phyloP scores from a whole-genome alignment of 2,329 filamentous ascomycete genomes.

The Akanthomyces uredinophilus region DNA sequence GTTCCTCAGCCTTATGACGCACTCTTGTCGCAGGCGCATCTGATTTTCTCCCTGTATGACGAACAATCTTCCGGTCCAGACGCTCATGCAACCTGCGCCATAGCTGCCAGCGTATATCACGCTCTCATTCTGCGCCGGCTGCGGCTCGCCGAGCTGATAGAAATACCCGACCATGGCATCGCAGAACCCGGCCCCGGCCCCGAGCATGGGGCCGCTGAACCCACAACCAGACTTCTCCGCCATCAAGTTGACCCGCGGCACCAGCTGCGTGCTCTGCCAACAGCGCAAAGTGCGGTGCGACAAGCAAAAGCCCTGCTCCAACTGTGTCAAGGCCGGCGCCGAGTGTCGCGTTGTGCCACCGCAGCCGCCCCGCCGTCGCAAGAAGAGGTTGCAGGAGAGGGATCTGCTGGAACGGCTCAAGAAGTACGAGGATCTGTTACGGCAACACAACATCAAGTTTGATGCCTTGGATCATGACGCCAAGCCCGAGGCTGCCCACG shows the following conservation, averaged over 20 bases:
- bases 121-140: not conserved
- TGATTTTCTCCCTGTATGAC: not conserved
- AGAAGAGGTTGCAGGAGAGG: conserved; percentile 63
- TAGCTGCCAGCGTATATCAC: not conserved
- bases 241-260: conserved; percentile 53
- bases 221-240: conserved; percentile 35
- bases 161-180: conserved; percentile 11
- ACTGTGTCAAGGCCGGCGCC: conserved; percentile 58
- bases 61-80: not conserved
- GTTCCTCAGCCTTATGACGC: conserved; percentile 11
- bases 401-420: conserved; percentile 65
- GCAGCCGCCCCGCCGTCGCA: conserved; percentile 52
- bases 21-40: not conserved
- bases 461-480: conserved; percentile 22
- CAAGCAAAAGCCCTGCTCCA: conserved; percentile 65
- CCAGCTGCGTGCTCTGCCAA: conserved; percentile 68
- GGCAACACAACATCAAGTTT: conserved; percentile 63
- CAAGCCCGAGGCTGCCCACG: conserved; percentile 27
- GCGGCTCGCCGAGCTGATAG: not conserved
- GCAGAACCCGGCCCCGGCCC: conserved; percentile 6
- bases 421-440: conserved; percentile 62
- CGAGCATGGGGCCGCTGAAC: conserved; percentile 6
- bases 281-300: conserved; percentile 73
- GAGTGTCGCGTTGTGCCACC: conserved; percentile 58
- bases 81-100: not conserved